phyloP scores from a whole-genome alignment of 176 grass and related monocot species.

The Eleusine coracana region DNA sequence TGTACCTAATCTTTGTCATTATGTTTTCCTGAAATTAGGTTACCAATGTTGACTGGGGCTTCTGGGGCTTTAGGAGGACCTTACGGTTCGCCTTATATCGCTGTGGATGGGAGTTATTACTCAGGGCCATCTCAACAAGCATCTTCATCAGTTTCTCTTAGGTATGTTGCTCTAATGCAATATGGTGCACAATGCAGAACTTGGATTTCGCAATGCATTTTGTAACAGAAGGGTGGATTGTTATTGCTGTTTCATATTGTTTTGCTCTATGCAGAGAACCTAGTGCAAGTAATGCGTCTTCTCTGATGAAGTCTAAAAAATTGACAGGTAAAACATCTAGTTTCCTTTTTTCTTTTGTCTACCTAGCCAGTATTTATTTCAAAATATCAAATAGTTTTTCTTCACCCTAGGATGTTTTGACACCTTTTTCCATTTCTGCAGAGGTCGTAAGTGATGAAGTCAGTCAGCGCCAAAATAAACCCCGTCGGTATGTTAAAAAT shows the following conservation, averaged over 20 bases:
- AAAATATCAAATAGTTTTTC: neutral
- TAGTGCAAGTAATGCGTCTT: conserved; percentile 35
- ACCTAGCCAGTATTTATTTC: neutral
- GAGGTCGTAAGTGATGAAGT: conserved; percentile 67
- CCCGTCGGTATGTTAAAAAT: conserved; percentile 66
- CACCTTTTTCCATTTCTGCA: conserved; percentile 44
- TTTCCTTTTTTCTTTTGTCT: conserved; percentile 12
- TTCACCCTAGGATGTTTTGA: conserved; percentile 13
- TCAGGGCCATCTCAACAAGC: conserved; percentile 54
- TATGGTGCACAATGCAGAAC: neutral
- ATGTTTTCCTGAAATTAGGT: conserved; percentile 55
- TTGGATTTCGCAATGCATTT: neutral
- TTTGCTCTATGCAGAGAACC: conserved; percentile 44
- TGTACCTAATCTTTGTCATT: neutral
- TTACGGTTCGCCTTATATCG: conserved; percentile 72
- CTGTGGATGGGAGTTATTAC: conserved; percentile 78
- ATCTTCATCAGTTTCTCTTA: conserved; percentile 57
- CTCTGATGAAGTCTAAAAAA: conserved; percentile 43
- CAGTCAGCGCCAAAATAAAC: conserved; percentile 84
- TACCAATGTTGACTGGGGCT: conserved; percentile 68
- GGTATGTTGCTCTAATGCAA: conserved; percentile 37
- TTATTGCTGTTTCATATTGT: conserved; percentile 12
- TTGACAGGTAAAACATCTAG: conserved; percentile 38
- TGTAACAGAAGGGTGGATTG: conserved; percentile 22
- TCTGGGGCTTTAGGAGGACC: conserved; percentile 62